Evolutionary conservation across 768 basidiomycete genomes (phyloP).

Genomic region (Suillus decipiens): DNA sequence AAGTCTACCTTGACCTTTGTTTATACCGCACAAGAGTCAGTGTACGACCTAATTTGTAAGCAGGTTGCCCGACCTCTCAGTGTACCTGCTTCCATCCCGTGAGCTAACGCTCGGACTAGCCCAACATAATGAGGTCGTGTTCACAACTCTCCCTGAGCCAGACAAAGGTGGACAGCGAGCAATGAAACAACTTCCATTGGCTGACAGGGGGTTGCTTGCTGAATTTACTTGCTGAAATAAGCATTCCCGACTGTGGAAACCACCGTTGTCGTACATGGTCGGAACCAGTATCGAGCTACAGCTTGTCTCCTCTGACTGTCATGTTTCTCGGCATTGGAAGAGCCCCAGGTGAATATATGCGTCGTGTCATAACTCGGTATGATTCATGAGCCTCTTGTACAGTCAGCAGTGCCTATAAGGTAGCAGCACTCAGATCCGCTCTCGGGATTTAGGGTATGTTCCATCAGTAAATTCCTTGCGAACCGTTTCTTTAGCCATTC

Average conservation of each 20-base stretch:
- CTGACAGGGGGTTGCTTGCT: background rate
- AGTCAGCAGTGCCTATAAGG: slow-evolving; percentile 44
- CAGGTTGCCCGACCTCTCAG: too few species aligned
- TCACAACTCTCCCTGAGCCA: too few species aligned
- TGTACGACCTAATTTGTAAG: too few species aligned
- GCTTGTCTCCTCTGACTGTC: slow-evolving; percentile 20
- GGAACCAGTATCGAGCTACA: background rate
- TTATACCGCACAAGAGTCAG: too few species aligned
- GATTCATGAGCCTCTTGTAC: slow-evolving; percentile 10
- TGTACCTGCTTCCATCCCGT: too few species aligned
- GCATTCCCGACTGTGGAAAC: background rate
- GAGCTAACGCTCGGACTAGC: too few species aligned
- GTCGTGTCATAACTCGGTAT: background rate
- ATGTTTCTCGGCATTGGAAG: slow-evolving; percentile 51
- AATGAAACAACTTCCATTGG: background rate
- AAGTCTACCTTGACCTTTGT: too few species aligned
- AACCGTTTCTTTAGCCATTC: slow-evolving; percentile 16
- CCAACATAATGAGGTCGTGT: too few species aligned
- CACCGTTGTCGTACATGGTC: slow-evolving; percentile 1
- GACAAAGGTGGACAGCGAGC: too few species aligned
- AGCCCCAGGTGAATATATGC: slow-evolving; percentile 32
- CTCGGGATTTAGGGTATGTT: slow-evolving; percentile 44
- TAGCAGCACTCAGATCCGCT: slow-evolving; percentile 47
- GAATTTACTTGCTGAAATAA: slow-evolving; percentile 1
- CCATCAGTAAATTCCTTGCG: slow-evolving; percentile 11